Percentiles rank a stretch among this genome's conserved stretches.
phyloP scores from a whole-genome alignment of 2,329 filamentous ascomycete genomes.

The Mycogone perniciosa region DNA sequence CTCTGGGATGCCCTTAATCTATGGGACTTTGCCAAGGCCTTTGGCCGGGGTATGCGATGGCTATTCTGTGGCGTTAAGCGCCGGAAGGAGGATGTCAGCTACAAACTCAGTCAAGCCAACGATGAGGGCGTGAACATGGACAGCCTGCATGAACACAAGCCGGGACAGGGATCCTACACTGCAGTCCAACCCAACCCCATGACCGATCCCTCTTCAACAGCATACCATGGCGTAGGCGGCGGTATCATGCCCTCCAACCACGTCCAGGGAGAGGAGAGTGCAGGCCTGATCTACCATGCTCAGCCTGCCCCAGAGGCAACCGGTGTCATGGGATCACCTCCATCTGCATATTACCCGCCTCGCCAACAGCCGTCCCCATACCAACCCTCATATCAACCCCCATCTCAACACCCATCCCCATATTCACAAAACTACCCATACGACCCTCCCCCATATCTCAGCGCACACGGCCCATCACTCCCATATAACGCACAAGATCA shows the following conservation, averaged over 20 bases:
- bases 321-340: constrained; percentile 5
- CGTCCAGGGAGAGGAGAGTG: constrained; percentile 37
- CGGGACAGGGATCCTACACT: constrained; percentile 5
- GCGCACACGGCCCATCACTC: background rate
- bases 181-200: background rate
- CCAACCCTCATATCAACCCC: constrained; percentile 27
- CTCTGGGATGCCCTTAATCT: constrained; percentile 68
- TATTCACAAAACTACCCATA: constrained; percentile 22
- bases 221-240: constrained; percentile 12
- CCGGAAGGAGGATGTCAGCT: constrained; percentile 49
- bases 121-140: constrained; percentile 32
- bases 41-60: constrained; percentile 73
- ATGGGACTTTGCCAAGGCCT: constrained; percentile 77
- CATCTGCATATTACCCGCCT: constrained; percentile 1
- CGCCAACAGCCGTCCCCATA: background rate
- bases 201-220: constrained; percentile 13
- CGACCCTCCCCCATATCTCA: constrained; percentile 3
- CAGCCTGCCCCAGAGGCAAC: constrained; percentile 23
- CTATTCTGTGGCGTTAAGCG: constrained; percentile 65
- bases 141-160: constrained; percentile 28
- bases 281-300: constrained; percentile 36
- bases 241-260: constrained; percentile 17
- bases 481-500: constrained; percentile 5
- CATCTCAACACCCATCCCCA: constrained; percentile 18
- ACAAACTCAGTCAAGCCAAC: constrained; percentile 30